phyloP scores from a whole-genome alignment of 345 rosid genomes.

The Corchorus olitorius region DNA sequence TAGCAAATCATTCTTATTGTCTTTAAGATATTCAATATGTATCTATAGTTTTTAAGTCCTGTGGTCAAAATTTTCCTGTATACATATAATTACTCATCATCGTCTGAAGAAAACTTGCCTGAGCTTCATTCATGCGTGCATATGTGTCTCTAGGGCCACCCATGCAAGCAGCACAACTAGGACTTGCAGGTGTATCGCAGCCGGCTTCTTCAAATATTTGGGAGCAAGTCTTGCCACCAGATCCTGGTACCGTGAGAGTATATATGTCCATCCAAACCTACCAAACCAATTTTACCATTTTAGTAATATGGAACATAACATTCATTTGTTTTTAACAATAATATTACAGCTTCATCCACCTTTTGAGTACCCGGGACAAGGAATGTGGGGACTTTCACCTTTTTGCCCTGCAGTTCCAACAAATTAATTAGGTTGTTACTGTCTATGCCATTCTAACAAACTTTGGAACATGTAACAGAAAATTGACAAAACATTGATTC shows the following conservation, averaged over 20 bases:
- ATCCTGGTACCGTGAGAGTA: constrained; percentile 84
- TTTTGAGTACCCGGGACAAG: constrained; percentile 95
- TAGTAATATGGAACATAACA: background rate
- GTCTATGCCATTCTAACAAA: background rate
- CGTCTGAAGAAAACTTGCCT: constrained; percentile 30
- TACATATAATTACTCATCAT: background rate
- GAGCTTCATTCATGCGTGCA: constrained; percentile 88
- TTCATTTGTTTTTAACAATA: background rate
- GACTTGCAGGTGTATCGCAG: constrained; percentile 94
- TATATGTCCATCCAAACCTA: constrained; percentile 96
- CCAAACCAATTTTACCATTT: background rate
- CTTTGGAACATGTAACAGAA: background rate
- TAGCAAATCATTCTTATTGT: too few species aligned
- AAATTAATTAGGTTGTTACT: constrained; percentile 14
- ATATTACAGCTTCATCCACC: constrained; percentile 33
- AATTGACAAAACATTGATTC: background rate
- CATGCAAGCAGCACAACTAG: constrained; percentile 97
- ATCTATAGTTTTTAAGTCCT: background rate
- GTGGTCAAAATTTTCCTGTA: background rate
- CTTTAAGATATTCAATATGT: too few species aligned
- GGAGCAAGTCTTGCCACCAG: constrained; percentile 95
- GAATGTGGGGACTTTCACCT: constrained; percentile 94
- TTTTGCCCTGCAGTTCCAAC: constrained; percentile 59
- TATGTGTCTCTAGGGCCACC: constrained; percentile 97
- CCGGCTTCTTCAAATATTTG: constrained; percentile 99